Evolutionary conservation across 2,329 filamentous ascomycete species (phyloP), one percentile per base, ranked within the genome.

Genomic region (Alternaria sp.): DNA sequence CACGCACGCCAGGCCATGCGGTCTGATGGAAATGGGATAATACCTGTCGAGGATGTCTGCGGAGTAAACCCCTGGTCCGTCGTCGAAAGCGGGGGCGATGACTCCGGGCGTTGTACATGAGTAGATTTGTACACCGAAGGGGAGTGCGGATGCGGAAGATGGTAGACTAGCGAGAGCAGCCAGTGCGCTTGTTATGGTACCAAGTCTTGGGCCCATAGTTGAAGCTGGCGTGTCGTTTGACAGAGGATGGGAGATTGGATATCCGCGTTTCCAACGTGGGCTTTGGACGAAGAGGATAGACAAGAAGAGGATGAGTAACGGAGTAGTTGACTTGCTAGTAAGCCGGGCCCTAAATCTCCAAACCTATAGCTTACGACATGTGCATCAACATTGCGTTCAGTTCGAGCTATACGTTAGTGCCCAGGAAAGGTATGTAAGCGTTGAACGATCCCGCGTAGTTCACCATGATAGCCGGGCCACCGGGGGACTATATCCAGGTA

Each of bases 41-140:
- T 33, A 58, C 56, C 56, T 25, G 25, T 59, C 37, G 14, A 59
- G 56, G 14, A 59, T 18, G 11, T 53, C 47, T 5, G 45, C 56
- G 1, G 56, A 53, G 10, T 59, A 59, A 4, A 59, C 20, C 25
- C 47, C 53, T 33, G 56, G 56, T 10, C 56, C 56, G n/a, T 59
- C 56, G 18, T 59, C 56, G 21, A 59, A 59, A 51, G 46, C 56
- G 6, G 56, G 47, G 3, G 56, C 56, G 8, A 59, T 59, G 11
- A 59, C 56, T 3, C 37, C 56, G 15, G 56, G 56, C 14, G 21
- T 21, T 18, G 47, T 59, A 28, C 56, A 59, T 3, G 33, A 45
- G 11, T 59, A 59, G 20, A 59, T 59, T 11, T 59, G 37, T 20
- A 59, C 23, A 12, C 56, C 56, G 6, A 59, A 59, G 8, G 56